These are phyloP conservation scores for Gracilaria vermiculophylla DNA, from an alignment of 23 red algal genomes.

Conservation along the genomic window DNA sequence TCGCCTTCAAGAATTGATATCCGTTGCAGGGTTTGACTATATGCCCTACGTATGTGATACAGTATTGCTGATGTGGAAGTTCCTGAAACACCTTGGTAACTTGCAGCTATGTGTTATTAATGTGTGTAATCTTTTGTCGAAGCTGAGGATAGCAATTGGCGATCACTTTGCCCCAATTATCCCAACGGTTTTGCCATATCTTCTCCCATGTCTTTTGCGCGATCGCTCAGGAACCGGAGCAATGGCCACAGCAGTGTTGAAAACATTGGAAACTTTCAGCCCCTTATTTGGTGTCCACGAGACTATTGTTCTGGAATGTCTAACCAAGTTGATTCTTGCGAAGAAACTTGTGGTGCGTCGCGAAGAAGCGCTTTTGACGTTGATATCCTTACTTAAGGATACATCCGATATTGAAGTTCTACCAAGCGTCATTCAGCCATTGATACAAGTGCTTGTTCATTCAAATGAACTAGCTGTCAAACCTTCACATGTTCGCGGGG, in stretches of 20 bases:
- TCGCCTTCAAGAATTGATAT: constrained; percentile 72
- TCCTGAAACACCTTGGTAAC: constrained; percentile 49
- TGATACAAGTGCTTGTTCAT: constrained; percentile 59
- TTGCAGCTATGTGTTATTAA: constrained; percentile 25
- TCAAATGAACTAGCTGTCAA: background rate
- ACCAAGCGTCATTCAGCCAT: constrained; percentile 81
- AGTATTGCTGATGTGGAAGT: constrained; percentile 71
- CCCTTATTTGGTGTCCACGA: constrained; percentile 70
- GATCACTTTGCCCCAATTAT: constrained; percentile 83
- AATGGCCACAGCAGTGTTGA: constrained; percentile 59
- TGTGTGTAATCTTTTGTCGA: constrained; percentile 65
- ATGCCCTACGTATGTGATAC: constrained; percentile 71
- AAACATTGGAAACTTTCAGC: constrained; percentile 75
- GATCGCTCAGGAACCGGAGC: constrained; percentile 62
- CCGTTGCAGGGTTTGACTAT: constrained; percentile 71
- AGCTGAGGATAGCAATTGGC: constrained; percentile 70
- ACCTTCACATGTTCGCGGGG: background rate
- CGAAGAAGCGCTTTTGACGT: constrained; percentile 62
- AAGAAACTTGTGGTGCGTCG: constrained; percentile 21
- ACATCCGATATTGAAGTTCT: constrained; percentile 64
- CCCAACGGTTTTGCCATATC: constrained; percentile 64
- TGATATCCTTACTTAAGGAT: constrained; percentile 44
- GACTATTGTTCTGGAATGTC: constrained; percentile 55
- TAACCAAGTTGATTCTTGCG: constrained; percentile 58
- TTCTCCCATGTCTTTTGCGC: constrained; percentile 47